phyloP scores from a whole-genome alignment of 805 yeast genomes.

The Myxozyma udenii region DNA sequence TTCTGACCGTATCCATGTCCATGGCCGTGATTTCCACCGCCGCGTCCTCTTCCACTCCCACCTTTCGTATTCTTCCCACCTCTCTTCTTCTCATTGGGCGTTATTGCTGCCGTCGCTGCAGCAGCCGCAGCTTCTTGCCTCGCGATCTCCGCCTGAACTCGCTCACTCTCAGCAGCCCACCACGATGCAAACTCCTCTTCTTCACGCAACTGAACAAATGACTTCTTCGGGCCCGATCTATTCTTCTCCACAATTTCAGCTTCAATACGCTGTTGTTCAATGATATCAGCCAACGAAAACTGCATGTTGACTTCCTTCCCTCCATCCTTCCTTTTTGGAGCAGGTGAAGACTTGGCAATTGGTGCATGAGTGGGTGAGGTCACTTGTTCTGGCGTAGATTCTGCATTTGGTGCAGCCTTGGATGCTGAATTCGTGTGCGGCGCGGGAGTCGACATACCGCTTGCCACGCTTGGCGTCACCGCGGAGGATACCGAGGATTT shows the following conservation, averaged over 20 bases:
- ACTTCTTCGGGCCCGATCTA: conserved; percentile 39
- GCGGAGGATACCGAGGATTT: too few relatives aligned
- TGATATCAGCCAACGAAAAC: conserved; percentile 28
- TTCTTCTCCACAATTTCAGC: conserved; percentile 38
- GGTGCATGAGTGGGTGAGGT: too few relatives aligned
- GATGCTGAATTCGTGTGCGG: too few relatives aligned
- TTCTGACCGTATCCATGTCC: not conserved
- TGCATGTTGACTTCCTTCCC: conserved; percentile 4
- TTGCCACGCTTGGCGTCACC: too few relatives aligned
- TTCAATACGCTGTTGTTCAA: conserved; percentile 41
- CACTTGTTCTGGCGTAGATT: too few relatives aligned
- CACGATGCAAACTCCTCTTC: conserved; percentile 83
- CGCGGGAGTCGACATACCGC: too few relatives aligned
- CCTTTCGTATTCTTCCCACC: conserved; percentile 2
- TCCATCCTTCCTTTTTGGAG: too few relatives aligned
- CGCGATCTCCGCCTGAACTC: conserved; percentile 28
- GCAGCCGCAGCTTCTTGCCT: conserved; percentile 11
- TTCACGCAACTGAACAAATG: conserved; percentile 68
- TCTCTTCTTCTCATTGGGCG: not conserved
- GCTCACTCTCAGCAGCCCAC: conserved; percentile 76
- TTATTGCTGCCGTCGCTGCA: not conserved
- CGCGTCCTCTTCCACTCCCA: conserved; percentile 7
- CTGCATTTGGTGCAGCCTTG: too few relatives aligned
- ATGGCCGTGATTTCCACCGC: conserved; percentile 4
- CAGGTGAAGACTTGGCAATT: too few relatives aligned